Evolutionary conservation across 1,139 yeast species (phyloP), one percentile per base, ranked within the genome.

Genomic region (Taphrina sp.): DNA sequence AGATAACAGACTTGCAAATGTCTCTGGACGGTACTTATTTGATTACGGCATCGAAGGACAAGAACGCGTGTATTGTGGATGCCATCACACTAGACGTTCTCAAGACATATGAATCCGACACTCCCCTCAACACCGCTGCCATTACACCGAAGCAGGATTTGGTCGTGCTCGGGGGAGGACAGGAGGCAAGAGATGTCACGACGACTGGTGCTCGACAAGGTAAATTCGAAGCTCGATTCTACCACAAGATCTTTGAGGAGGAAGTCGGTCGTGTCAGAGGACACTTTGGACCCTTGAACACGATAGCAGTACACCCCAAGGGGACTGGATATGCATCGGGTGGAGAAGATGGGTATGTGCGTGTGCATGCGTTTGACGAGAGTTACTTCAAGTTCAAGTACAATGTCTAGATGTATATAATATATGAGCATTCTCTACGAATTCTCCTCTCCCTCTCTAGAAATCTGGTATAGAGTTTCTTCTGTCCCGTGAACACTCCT

Each of bases 161-260:
- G 69, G 87, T 92, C 61, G 84, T 92, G 57, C 78, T 94, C 62
- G 98, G 98, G 57, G 99, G 99, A 74, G 99, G 99, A 81, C 98
- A 92, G 76, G 97, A 90, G 69, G 98, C 98, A 38, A 82, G 90
- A 73, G 95, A 90, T 71, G 99, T 92, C 70, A 92, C 99, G 45
- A 92, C 97, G 26, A 89, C 97, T 38, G 81, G 94, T 45, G 85
- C 94, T 61, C 79, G 86, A 56, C 96, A 92, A 72, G 98, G 98
- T 75, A 88, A 88, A 70, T 92, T 92, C 72, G 98, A 92, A 74
- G 95, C 97, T 42, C 81, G 96, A 74, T 86, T 92, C 71, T 89
- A 84, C 74, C 97, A 94, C 74, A 92, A 92, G 75, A 80, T 92
- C 60, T 92, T 90, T 70, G 85, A 85, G 70, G 97, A 92, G 69